These are phyloP conservation scores for Psilocybe azurescens DNA, from an alignment of 768 basidiomycete species.

Conservation along the genomic window DNA sequence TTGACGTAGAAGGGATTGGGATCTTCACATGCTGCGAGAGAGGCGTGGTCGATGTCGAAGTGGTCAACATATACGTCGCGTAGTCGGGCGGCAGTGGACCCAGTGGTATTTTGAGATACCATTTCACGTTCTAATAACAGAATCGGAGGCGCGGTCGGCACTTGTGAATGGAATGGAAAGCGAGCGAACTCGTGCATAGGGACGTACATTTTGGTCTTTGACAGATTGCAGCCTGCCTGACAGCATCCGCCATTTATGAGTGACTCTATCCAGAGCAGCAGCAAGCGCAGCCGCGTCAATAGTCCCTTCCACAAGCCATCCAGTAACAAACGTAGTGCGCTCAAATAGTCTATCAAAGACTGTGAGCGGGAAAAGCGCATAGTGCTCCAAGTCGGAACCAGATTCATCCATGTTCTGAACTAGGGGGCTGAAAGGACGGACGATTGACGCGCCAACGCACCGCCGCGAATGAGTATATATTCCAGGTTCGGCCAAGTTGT, in stretches of 20 bases:
- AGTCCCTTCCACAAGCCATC: conserved; percentile 47
- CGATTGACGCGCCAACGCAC: background rate
- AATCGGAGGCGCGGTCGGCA: background rate
- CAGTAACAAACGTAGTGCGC: conserved; percentile 42
- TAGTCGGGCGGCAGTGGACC: conserved; percentile 39
- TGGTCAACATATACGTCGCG: conserved; percentile 40
- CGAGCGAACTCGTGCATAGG: background rate
- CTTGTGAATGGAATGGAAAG: background rate
- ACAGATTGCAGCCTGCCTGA: conserved; percentile 30
- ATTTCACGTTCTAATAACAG: conserved; percentile 34
- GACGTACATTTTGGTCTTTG: conserved; percentile 24
- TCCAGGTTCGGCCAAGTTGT: background rate
- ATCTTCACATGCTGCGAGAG: conserved; percentile 39
- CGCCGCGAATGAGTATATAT: too few relatives aligned
- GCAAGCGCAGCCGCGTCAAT: conserved; percentile 38
- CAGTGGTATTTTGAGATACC: conserved; percentile 42
- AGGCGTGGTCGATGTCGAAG: conserved; percentile 35
- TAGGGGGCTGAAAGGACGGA: background rate
- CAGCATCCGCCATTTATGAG: conserved; percentile 33
- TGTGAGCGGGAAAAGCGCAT: conserved; percentile 38
- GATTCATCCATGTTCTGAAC: conserved; percentile 2
- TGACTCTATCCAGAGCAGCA: conserved; percentile 30
- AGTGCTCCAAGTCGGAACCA: conserved; percentile 2
- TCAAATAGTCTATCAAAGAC: conserved; percentile 38
- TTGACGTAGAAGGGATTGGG: conserved; percentile 37